Evolutionary conservation across 2,329 filamentous ascomycete genomes (phyloP).

Genomic region (Tolypocladium pustulatum): DNA sequence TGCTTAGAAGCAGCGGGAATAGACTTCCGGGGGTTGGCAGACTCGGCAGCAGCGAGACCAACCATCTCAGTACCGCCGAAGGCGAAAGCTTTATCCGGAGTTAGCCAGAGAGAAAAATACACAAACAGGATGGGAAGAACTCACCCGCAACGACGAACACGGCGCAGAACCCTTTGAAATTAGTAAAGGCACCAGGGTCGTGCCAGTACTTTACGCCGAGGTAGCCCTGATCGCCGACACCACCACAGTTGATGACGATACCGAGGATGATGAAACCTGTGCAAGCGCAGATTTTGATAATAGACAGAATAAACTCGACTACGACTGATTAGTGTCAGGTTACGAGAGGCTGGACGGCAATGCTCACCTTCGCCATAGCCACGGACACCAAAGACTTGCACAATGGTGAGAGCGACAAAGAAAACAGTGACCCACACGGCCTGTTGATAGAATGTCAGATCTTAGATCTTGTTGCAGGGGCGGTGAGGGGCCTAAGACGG

Average conservation of each 20-base stretch:
- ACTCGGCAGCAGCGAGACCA: constrained; percentile 13
- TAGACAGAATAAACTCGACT: not conserved
- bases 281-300: not conserved
- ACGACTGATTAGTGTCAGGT: not conserved
- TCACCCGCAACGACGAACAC: constrained; percentile 7
- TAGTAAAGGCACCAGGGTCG: constrained; percentile 9
- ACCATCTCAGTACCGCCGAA: constrained; percentile 13
- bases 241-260: constrained; percentile 11
- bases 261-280: constrained; percentile 6
- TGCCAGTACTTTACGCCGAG: constrained; percentile 11
- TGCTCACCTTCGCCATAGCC: not conserved
- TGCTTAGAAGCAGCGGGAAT: constrained; percentile 13
- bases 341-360: not conserved
- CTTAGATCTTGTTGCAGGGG: not conserved
- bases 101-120: not conserved
- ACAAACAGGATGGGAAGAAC: not conserved
- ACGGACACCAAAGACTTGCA: not conserved
- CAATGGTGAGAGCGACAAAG: not conserved
- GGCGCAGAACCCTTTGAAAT: constrained; percentile 12
- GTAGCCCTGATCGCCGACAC: constrained; percentile 9
- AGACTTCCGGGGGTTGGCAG: constrained; percentile 12
- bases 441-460: not conserved
- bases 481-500: not conserved
- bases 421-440: not conserved
- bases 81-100: constrained; percentile 5